Conservation (phyloP, 257 asterid genomes). For the Ehretia macrophylla region DNA sequence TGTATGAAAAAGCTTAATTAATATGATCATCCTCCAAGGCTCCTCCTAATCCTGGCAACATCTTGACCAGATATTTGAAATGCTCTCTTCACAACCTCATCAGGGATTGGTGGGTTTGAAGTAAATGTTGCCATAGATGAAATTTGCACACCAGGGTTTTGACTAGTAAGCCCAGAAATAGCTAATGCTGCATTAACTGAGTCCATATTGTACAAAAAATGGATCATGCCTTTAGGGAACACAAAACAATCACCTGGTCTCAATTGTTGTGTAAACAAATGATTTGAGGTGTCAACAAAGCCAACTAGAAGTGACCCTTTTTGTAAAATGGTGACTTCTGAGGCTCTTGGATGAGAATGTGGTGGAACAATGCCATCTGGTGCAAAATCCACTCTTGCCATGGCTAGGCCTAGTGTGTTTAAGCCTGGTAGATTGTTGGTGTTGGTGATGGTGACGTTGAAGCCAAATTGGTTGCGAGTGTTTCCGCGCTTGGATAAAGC, state of each 20-base stretch:
- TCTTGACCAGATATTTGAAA: conserved; percentile 39
- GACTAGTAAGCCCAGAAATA: conserved; percentile 55
- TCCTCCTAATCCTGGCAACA: conserved; percentile 34
- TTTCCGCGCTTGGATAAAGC: conserved; percentile 41
- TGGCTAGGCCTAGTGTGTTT: conserved; percentile 55
- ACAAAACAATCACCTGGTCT: conserved; percentile 49
- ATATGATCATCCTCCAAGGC: conserved; percentile 43
- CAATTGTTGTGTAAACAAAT: conserved; percentile 33
- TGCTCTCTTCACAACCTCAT: conserved; percentile 37
- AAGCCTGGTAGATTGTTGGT: conserved; percentile 29
- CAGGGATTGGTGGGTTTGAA: conserved; percentile 23
- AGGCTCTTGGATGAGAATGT: conserved; percentile 70
- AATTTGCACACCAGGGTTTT: conserved; percentile 50
- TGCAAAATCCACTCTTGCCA: conserved; percentile 55
- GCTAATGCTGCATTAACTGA: conserved; percentile 22
- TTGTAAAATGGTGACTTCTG: conserved; percentile 50
- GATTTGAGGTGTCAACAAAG: conserved; percentile 43
- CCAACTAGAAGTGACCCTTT: conserved; percentile 60
- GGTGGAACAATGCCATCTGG: conserved; percentile 45
- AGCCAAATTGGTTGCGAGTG: conserved; percentile 28
- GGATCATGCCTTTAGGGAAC: conserved; percentile 52
- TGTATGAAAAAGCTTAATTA: neutral
- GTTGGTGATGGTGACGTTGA: conserved; percentile 40
- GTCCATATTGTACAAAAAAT: conserved; percentile 43
- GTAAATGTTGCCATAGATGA: conserved; percentile 30